These are phyloP conservation scores for Colletotrichum sidae DNA, from an alignment of 2,329 filamentous ascomycete genomes.

Conservation along the genomic window DNA sequence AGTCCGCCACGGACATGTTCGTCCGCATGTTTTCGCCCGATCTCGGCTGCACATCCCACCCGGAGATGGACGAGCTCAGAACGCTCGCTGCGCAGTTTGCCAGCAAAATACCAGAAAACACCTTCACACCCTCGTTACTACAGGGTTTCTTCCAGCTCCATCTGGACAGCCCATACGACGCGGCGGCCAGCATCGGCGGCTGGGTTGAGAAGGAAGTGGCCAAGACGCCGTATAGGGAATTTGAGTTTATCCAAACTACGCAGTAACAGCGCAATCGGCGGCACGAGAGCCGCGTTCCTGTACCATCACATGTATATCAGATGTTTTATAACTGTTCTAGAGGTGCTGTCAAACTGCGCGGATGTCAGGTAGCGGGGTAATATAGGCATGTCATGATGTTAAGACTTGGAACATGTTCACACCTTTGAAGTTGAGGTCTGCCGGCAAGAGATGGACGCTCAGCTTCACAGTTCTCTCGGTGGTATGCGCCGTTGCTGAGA, in stretches of 20 bases:
- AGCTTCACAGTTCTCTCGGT: no score
- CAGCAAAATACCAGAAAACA: slow-evolving; percentile 59
- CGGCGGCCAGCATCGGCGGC: slow-evolving; percentile 46
- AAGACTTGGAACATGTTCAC: no score
- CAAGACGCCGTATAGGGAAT: slow-evolving; percentile 44
- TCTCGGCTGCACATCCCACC: slow-evolving; percentile 41
- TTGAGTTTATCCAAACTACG: slow-evolving; percentile 41
- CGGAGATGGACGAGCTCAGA: slow-evolving; percentile 45
- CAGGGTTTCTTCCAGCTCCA: slow-evolving; percentile 62
- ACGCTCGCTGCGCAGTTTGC: slow-evolving; percentile 67
- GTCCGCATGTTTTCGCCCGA: slow-evolving; percentile 57
- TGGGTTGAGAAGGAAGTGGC: slow-evolving; percentile 53
- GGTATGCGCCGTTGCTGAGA: no score
- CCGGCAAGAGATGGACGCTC: no score
- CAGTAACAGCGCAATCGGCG: background rate
- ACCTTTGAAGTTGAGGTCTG: no score
- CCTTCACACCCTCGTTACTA: slow-evolving; percentile 61
- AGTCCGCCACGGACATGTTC: slow-evolving; percentile 59
- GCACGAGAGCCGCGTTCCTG: background rate
- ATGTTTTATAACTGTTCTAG: background rate
- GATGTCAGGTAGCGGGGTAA: no score
- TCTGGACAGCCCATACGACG: slow-evolving; percentile 52
- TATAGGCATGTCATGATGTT: no score
- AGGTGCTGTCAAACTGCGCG: no score
- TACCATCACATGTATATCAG: slow-evolving; percentile 8